These are phyloP conservation scores for Zymoseptoria brevis DNA, from an alignment of 2,329 filamentous ascomycete genomes.

Conservation along the genomic window DNA sequence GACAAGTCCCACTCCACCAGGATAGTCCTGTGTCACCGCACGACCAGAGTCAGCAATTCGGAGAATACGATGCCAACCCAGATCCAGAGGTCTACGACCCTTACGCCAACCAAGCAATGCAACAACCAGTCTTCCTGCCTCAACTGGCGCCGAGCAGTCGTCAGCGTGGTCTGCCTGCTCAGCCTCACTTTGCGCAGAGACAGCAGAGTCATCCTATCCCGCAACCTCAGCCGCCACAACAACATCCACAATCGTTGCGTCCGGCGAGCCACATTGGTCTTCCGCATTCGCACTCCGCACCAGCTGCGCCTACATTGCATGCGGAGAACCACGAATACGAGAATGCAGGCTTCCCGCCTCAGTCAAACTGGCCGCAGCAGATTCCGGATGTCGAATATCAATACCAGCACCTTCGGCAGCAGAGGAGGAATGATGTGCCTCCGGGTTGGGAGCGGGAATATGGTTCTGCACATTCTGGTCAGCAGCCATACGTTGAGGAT, in stretches of 20 bases:
- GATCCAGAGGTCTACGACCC: slow-evolving; percentile 24
- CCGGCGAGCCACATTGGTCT: slow-evolving; percentile 24
- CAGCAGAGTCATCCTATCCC: not conserved
- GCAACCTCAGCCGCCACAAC: slow-evolving; percentile 16
- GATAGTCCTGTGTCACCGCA: slow-evolving; percentile 1
- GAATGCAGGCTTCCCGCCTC: slow-evolving; percentile 22
- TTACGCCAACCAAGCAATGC: slow-evolving; percentile 32
- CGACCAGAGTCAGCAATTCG: slow-evolving; percentile 9
- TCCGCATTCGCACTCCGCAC: slow-evolving; percentile 40
- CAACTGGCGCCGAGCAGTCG: slow-evolving; percentile 26
- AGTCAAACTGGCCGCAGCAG: slow-evolving; percentile 26
- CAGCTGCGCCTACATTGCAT: slow-evolving; percentile 41
- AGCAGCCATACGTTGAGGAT: slow-evolving; percentile 18
- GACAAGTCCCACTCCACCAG: slow-evolving; percentile 12
- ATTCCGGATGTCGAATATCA: slow-evolving; percentile 29
- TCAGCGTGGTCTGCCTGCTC: slow-evolving; percentile 26
- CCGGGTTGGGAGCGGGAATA: slow-evolving; percentile 25
- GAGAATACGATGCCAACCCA: slow-evolving; percentile 14
- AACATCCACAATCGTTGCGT: slow-evolving; percentile 12
- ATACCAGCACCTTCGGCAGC: slow-evolving; percentile 21
- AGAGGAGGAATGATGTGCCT: slow-evolving; percentile 19
- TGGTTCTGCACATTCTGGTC: slow-evolving; percentile 15
- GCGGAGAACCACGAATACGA: slow-evolving; percentile 33
- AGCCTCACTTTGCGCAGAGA: slow-evolving; percentile 9
- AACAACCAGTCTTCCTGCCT: slow-evolving; percentile 31